Evolutionary conservation across 768 basidiomycete species (phyloP).

Genomic region (Gymnopilus junonius): DNA sequence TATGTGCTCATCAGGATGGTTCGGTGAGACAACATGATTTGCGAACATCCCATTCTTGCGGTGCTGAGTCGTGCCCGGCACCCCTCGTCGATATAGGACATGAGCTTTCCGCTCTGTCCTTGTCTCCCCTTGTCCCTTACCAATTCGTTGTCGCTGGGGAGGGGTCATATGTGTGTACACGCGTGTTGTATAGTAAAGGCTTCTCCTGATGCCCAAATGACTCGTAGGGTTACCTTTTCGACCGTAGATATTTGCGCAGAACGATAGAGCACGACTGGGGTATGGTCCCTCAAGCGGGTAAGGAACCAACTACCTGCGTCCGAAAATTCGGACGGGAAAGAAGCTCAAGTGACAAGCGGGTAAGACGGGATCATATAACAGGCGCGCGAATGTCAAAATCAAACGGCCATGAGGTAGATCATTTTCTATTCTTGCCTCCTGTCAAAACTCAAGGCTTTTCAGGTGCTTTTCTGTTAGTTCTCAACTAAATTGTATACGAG

Average conservation of each 20-base stretch:
- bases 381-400: constrained; percentile 71
- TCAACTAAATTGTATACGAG: not conserved
- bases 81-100: constrained; percentile 70
- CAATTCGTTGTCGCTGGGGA: constrained; percentile 87
- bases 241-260: constrained; percentile 74
- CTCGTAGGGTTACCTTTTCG: constrained; percentile 85
- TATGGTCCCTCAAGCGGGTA: constrained; percentile 41
- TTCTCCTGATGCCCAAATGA: not conserved
- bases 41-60: constrained; percentile 70
- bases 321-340: constrained; percentile 69
- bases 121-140: constrained; percentile 81
- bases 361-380: constrained; percentile 65
- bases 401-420: constrained; percentile 76
- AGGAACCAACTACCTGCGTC: constrained; percentile 76
- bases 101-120: constrained; percentile 72
- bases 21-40: constrained; percentile 89
- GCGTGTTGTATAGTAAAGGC: not conserved
- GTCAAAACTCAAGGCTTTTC: not conserved
- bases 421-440: not conserved
- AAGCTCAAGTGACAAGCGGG: constrained; percentile 32
- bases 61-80: constrained; percentile 59
- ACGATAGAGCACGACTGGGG: constrained; percentile 75
- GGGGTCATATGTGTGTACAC: constrained; percentile 64
- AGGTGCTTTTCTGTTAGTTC: constrained; percentile 70
- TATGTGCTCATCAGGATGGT: constrained; percentile 61